Conservation (phyloP, 495 filamentous ascomycete genomes). For the Daldinia loculata region DNA sequence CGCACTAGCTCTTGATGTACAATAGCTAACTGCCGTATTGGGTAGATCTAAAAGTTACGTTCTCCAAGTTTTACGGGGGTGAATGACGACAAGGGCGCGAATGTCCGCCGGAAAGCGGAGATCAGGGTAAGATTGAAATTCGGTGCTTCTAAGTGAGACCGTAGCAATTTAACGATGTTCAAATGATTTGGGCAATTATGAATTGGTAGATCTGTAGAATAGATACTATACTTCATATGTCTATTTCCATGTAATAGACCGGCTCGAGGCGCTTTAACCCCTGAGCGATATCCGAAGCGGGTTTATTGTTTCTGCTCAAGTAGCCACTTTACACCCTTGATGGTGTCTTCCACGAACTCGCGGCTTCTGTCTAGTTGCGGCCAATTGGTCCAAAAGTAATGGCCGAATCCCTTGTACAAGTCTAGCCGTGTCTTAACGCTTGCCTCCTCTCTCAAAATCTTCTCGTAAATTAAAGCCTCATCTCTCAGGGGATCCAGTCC, state of each 20-base stretch:
- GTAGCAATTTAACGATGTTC: neutral
- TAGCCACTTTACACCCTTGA: conserved; percentile 37
- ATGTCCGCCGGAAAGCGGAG: conserved; percentile 36
- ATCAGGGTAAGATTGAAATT: neutral
- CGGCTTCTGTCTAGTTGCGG: conserved; percentile 35
- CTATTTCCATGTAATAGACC: neutral
- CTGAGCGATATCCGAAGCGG: neutral
- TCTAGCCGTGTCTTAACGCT: conserved; percentile 48
- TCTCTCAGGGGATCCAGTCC: conserved; percentile 54
- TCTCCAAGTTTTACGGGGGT: conserved; percentile 6
- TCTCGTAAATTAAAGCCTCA: conserved; percentile 54
- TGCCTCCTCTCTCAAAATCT: conserved; percentile 48
- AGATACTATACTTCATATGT: no score
- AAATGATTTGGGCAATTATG: neutral
- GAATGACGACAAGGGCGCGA: conserved; percentile 30
- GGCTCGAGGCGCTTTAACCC: neutral
- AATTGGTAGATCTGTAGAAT: no score
- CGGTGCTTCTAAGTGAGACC: neutral
- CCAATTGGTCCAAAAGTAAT: conserved; percentile 54
- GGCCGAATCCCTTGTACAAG: conserved; percentile 55
- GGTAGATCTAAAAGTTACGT: conserved; percentile 11
- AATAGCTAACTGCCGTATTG: conserved; percentile 7
- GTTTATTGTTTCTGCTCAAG: conserved; percentile 32
- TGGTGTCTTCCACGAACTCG: conserved; percentile 38
- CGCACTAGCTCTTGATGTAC: neutral